These are phyloP conservation scores for Neocatenulostroma microsporum DNA, from an alignment of 2,329 filamentous ascomycete genomes.

Conservation along the genomic window DNA sequence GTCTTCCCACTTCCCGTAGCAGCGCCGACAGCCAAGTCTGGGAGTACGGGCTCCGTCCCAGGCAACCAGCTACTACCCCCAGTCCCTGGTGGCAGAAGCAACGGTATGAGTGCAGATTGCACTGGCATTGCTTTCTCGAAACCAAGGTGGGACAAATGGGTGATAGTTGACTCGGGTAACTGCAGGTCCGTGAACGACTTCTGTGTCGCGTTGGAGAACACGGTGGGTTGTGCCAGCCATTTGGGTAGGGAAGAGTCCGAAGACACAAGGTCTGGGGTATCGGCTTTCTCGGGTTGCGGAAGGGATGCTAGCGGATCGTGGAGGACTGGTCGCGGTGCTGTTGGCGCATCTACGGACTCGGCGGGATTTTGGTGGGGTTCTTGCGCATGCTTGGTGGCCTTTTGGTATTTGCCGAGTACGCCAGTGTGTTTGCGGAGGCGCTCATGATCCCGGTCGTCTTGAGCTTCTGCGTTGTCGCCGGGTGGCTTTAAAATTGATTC, in stretches of 20 bases:
- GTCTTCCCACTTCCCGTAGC: slow-evolving; percentile 96
- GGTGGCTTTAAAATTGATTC: slow-evolving; percentile 25
- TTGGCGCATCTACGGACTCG: too few relatives aligned
- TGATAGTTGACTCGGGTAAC: slow-evolving; percentile 53
- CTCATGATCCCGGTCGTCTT: too few relatives aligned
- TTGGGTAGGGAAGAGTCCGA: slow-evolving; percentile 70
- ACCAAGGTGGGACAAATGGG: slow-evolving; percentile 58
- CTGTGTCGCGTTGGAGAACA: slow-evolving; percentile 54
- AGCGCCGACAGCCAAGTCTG: slow-evolving; percentile 81
- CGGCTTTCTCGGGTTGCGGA: slow-evolving; percentile 63
- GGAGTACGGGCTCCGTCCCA: slow-evolving; percentile 26
- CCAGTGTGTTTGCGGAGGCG: slow-evolving; percentile 25
- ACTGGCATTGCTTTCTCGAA: slow-evolving; percentile 69
- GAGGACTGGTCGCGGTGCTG: too few relatives aligned
- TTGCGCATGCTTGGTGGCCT: slow-evolving; percentile 18
- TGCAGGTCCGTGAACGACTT: slow-evolving; percentile 58
- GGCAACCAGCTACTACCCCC: slow-evolving; percentile 18
- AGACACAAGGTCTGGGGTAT: slow-evolving; percentile 51
- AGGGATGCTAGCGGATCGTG: slow-evolving; percentile 67
- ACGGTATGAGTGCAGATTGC: slow-evolving; percentile 70
- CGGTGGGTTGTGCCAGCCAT: slow-evolving; percentile 73
- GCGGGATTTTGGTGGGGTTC: too few relatives aligned
- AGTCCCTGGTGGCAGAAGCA: slow-evolving; percentile 57
- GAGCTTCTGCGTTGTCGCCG: slow-evolving; percentile 27
- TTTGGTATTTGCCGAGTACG: slow-evolving; percentile 41